Conservation (phyloP, 1,284 basidiomycete species). For the Cryptococcus floricola region DNA sequence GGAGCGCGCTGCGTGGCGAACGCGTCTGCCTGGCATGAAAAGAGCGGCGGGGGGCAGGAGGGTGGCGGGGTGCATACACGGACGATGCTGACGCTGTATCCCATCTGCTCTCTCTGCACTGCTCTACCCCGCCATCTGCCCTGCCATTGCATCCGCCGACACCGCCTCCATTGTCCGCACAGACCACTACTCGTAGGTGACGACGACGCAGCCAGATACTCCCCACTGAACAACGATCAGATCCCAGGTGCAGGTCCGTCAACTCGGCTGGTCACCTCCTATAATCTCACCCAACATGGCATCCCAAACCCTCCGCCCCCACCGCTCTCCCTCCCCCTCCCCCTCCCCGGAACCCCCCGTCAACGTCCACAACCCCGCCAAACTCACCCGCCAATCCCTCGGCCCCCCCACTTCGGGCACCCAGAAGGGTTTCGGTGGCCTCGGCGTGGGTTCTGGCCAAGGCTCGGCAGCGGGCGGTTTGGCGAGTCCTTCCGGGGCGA, state of each 20-base stretch:
- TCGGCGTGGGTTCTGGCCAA: conserved; percentile 21
- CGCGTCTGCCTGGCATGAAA: too few relatives aligned
- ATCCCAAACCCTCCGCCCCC: conserved; percentile 39
- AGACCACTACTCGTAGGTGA: neutral
- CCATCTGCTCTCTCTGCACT: too few relatives aligned
- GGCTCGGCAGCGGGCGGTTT: neutral
- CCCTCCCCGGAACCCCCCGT: conserved; percentile 31
- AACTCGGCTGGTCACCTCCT: neutral
- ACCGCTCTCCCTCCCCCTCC: conserved; percentile 45
- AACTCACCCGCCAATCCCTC: conserved; percentile 46
- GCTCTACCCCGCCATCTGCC: too few relatives aligned
- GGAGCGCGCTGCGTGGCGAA: too few relatives aligned
- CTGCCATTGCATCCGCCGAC: too few relatives aligned
- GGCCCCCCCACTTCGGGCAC: conserved; percentile 36
- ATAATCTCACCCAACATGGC: neutral
- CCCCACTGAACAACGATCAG: too few relatives aligned
- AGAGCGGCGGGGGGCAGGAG: too few relatives aligned
- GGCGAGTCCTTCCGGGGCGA: conserved; percentile 18
- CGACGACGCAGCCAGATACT: neutral
- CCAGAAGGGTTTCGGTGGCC: conserved; percentile 37
- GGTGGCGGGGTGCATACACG: too few relatives aligned
- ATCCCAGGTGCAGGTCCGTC: conserved; percentile 1
- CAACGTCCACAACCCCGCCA: conserved; percentile 38
- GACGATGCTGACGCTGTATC: too few relatives aligned
- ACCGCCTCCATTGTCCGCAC: neutral